A percentile compares a stretch with the other conserved stretches of the same genome.
Evolutionary conservation across 441 rosid genomes (phyloP).

Genomic region (Populus trichocarpa): DNA sequence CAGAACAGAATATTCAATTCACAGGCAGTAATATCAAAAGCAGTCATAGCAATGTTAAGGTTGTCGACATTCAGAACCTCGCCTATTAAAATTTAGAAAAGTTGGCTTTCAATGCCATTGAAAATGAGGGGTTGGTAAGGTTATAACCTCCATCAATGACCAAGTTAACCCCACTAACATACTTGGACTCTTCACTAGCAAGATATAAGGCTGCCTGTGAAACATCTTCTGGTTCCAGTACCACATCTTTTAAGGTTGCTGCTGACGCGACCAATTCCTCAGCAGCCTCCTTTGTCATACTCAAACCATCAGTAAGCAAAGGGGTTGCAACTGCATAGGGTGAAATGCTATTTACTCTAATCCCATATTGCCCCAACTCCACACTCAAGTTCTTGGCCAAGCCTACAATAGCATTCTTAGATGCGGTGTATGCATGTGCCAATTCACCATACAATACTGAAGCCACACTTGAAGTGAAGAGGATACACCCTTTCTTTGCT

Average conservation of each 20-base stretch:
- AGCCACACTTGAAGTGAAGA: slow-evolving; percentile 33
- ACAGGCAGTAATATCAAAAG: no score
- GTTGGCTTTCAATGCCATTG: not conserved
- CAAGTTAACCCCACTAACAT: slow-evolving; percentile 36
- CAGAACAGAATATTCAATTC: no score
- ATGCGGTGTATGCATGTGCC: slow-evolving; percentile 26
- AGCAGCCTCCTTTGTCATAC: slow-evolving; percentile 6
- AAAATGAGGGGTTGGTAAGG: slow-evolving; percentile 13
- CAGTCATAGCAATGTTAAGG: no score
- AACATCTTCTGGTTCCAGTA: slow-evolving; percentile 24
- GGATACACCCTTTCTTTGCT: slow-evolving; percentile 26
- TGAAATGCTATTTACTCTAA: slow-evolving; percentile 43
- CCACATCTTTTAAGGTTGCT: slow-evolving; percentile 28
- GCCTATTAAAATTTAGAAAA: not conserved
- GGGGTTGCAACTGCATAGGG: slow-evolving; percentile 32
- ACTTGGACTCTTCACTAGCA: slow-evolving; percentile 38
- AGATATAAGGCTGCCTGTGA: slow-evolving; percentile 44
- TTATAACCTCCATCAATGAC: slow-evolving; percentile 40
- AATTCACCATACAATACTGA: not conserved
- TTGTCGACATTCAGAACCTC: no score
- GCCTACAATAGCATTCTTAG: slow-evolving; percentile 41
- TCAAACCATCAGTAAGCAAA: not conserved
- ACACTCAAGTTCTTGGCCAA: slow-evolving; percentile 34
- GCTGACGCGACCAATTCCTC: slow-evolving; percentile 4
- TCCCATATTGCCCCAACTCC: slow-evolving; percentile 45